Conservation (phyloP, 129 eudicot species). For the Silybum marianum region DNA sequence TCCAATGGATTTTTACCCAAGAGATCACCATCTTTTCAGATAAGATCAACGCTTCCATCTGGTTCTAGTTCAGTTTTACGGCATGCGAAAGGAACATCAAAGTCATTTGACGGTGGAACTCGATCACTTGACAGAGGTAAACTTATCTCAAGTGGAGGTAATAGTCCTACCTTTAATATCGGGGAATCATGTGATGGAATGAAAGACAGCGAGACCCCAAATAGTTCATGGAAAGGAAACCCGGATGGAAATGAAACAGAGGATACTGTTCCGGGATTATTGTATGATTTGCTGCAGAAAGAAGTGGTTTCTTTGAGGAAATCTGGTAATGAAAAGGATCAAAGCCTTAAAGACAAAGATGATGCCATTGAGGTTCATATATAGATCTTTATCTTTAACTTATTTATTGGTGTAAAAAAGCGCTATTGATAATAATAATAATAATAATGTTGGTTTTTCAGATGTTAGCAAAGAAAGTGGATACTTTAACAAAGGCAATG, state of each 20-base stretch:
- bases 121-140: slow-evolving; percentile 85
- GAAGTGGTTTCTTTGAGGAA: slow-evolving; percentile 88
- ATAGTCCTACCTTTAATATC: slow-evolving; percentile 61
- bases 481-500: slow-evolving; percentile 89
- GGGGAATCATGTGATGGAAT: slow-evolving; percentile 62
- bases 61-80: slow-evolving; percentile 67
- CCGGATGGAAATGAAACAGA: slow-evolving; percentile 76
- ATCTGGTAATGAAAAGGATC: slow-evolving; percentile 89
- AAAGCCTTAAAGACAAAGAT: slow-evolving; percentile 95
- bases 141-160: slow-evolving; percentile 58
- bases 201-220: slow-evolving; percentile 53
- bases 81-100: slow-evolving; percentile 93
- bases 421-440: neutral
- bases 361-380: slow-evolving; percentile 84
- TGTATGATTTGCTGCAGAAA: slow-evolving; percentile 89
- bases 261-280: slow-evolving; percentile 81
- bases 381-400: slow-evolving; percentile 3
- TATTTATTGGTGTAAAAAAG: neutral
- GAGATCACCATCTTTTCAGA: slow-evolving; percentile 81
- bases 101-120: slow-evolving; percentile 94
- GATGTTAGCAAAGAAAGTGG: slow-evolving; percentile 96
- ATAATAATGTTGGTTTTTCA: slow-evolving; percentile 24
- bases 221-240: slow-evolving; percentile 61
- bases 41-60: slow-evolving; percentile 64
- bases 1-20: slow-evolving; percentile 85